Evolutionary conservation across 768 basidiomycete species (phyloP).

Genomic region (Myochromella boudieri): DNA sequence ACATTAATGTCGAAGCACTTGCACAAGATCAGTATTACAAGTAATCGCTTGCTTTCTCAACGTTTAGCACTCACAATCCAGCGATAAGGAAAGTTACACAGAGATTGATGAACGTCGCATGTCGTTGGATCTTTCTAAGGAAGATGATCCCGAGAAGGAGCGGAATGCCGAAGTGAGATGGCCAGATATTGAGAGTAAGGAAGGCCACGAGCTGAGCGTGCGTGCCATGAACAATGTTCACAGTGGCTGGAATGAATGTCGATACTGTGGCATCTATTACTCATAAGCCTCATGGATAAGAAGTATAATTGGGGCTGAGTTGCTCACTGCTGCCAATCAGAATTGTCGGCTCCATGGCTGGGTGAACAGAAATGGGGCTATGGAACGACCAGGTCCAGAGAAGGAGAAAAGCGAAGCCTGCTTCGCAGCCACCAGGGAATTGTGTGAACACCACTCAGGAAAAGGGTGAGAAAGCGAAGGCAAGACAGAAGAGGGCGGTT

Average conservation of each 20-base stretch:
- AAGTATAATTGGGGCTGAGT: not conserved
- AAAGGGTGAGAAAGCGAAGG: constrained; percentile 3
- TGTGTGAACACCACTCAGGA: constrained; percentile 4
- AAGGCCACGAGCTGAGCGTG: constrained; percentile 39
- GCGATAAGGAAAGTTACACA: constrained; percentile 44
- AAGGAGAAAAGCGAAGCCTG: constrained; percentile 15
- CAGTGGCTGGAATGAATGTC: constrained; percentile 11
- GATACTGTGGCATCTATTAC: not conserved
- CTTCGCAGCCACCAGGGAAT: constrained; percentile 14
- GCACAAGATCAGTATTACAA: not conserved
- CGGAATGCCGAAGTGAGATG: constrained; percentile 50
- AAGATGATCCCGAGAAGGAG: constrained; percentile 39
- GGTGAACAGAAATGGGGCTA: not conserved
- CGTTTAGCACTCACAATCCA: constrained; percentile 36
- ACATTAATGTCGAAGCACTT: constrained; percentile 43
- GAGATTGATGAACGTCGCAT: constrained; percentile 47
- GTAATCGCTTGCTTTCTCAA: not conserved
- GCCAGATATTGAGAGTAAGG: constrained; percentile 48
- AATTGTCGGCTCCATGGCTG: constrained; percentile 6
- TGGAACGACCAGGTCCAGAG: not conserved
- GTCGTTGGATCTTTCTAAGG: constrained; percentile 41
- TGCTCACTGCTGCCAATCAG: not conserved
- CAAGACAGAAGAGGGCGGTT: not conserved
- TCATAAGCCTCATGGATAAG: not conserved
- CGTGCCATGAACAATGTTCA: constrained; percentile 43